Evolutionary conservation across 371 early-diverging fungal species (phyloP), one percentile per base, ranked within the genome.

Genomic region (Mucor indicus): DNA sequence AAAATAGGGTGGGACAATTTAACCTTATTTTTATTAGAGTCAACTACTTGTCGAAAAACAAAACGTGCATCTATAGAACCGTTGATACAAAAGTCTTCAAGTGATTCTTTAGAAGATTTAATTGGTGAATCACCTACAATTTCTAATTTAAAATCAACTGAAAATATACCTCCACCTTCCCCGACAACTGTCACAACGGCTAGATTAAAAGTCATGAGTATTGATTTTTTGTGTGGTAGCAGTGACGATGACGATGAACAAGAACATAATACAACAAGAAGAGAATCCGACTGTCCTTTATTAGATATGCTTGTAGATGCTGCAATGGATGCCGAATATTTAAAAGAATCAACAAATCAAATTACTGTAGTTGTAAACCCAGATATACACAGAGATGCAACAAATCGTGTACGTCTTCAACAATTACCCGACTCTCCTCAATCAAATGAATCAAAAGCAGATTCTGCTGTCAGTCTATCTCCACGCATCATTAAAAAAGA

Each of bases 241-340:
- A 58, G 60, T 5, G 42, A 40, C 19, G 41, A 60, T 10, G 36
- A 33, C 7, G 33, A 41, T 31, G 17, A 43, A 30, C 32, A 36
- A 27, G 31, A 47, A 11, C 4, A 15, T 8, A 30, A 7, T 19
- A 25, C 12, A n/a, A 38, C 39, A 27, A 29, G 27, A 19, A 40
- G 46, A 40, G 23, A 31, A n/a, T 44, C 55, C 5, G 53, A 53
- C 11, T 49, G 50, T 38, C 63, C 60, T 35, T 53, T 61, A n/a
- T 22, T 73, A 27, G 67, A 62, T 55, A 23, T 73, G 13, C 27
- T 73, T 3, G 69, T 62, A 15, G 59, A 69, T 51, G 73, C 61
- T 20, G 68, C 64, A 4, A 48, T 72, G 57, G 69, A 66, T 38
- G 63, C 63, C 2, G 56, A 55, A 24, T 64, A 64, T 46, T 33